Evolutionary conservation across 768 basidiomycete species (phyloP), one percentile per base, ranked within the genome.

Genomic region (Rhizopogon rudus): DNA sequence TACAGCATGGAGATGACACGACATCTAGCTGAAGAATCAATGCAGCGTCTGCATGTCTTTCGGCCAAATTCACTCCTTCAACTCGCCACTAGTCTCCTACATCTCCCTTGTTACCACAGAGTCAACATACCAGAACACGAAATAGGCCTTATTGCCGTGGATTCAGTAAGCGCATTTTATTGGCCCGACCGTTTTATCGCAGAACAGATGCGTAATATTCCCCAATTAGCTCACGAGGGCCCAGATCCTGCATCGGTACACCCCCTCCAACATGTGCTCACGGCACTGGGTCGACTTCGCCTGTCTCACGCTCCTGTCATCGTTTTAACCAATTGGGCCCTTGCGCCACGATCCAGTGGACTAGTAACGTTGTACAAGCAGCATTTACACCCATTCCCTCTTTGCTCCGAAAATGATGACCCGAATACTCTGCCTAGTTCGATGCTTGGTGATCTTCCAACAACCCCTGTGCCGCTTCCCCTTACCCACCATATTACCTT

Each of bases 141-240:
- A 57, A 76, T 93, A 10, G 84, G 83, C 6, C 61, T 91, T 52
- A 68, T 94, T 39, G 82, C 81, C 9, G 73, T 93, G 44, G 91
- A 94, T 69, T 91, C 90, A 13, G 68, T 91, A 55, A 86, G 85
- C 65, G 67, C 88, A 0, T 90, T 86, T 63, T 81, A 89, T 68
- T 93, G 92, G 91, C 58, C 77, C 3, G 91, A 93, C 65, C 81
- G 86, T 41, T 85, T 83, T 64, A 72, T 74, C 40, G 70, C 71
- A 31, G 89, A 91, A 67, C 82, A 82, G 60, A 57, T 74, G 51
- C 77, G 72, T 39, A 58, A 61, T 16, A 54, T 59, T 40, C 51
- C 60, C 37, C 46, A 55, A 22, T 58, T 35, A n/a, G 42, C 28
- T 39, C 56, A 44, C 17, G 31, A 8, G 28, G 48, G 31, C 40